A percentile compares a stretch with the other conserved stretches of the same genome.
phyloP scores from a whole-genome alignment of 129 eudicot species.

The Glebionis coronaria region DNA sequence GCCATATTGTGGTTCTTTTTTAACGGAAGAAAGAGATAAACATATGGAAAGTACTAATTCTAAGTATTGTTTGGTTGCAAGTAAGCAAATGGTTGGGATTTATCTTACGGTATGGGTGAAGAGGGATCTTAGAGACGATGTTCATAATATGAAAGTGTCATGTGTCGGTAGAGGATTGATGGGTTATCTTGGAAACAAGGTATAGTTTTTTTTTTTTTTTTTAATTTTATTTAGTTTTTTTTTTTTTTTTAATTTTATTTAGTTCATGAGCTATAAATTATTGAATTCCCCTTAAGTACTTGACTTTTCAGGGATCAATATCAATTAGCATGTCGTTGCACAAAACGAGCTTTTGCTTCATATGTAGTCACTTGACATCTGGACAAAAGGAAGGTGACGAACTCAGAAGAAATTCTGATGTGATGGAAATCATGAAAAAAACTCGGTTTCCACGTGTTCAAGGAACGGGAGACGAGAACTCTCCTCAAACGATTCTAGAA shows the following conservation, averaged over 20 bases:
- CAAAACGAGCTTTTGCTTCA: constrained; percentile 93
- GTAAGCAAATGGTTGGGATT: constrained; percentile 97
- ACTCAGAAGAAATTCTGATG: constrained; percentile 80
- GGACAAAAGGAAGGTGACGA: constrained; percentile 95
- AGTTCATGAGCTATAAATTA: too few species aligned
- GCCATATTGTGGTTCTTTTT: constrained; percentile 38
- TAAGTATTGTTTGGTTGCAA: constrained; percentile 82
- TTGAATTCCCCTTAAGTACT: constrained; percentile 4
- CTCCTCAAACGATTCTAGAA: constrained; percentile 83
- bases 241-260: too few species aligned
- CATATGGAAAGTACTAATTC: constrained; percentile 44
- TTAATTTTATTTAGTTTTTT: too few species aligned
- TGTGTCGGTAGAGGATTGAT: constrained; percentile 98
- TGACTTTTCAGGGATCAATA: constrained; percentile 63
- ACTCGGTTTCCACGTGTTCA: constrained; percentile 81
- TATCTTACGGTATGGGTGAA: constrained; percentile 84
- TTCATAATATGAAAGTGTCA: constrained; percentile 75
- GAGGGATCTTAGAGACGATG: constrained; percentile 72
- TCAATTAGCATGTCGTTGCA: constrained; percentile 91
- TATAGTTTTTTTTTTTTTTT: too few species aligned
- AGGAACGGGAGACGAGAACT: constrained; percentile 47
- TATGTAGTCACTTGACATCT: constrained; percentile 86
- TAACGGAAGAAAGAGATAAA: constrained; percentile 56
- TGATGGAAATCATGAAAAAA: constrained; percentile 77
- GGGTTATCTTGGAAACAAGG: constrained; percentile 99